These are phyloP conservation scores for Kalaharituber pfeilii DNA, from an alignment of 2,329 filamentous ascomycete species.

Conservation along the genomic window DNA sequence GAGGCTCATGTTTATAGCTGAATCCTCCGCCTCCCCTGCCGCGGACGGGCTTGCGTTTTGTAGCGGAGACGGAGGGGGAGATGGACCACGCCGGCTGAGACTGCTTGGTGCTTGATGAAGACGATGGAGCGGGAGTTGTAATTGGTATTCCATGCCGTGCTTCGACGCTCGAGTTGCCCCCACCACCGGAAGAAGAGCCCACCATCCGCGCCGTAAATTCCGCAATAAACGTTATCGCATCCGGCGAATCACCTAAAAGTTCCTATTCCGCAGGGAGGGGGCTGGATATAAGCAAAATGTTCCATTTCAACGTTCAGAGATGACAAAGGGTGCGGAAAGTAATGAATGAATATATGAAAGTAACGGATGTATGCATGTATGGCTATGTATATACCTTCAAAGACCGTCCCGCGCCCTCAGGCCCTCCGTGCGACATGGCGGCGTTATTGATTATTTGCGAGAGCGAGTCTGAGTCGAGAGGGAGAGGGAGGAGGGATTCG, in stretches of 20 bases:
- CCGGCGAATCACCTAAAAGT: conserved; percentile 69
- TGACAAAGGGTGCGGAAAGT: not conserved
- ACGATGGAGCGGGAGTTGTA: conserved; percentile 6
- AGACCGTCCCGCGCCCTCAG: conserved; percentile 56
- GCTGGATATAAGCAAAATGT: too few species aligned
- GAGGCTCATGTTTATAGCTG: conserved; percentile 28
- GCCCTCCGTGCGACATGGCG: conserved; percentile 49
- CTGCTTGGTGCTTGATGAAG: conserved; percentile 1
- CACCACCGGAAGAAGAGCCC: conserved; percentile 21
- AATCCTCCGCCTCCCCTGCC: conserved; percentile 13
- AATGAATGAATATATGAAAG: too few species aligned
- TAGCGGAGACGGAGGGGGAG: not conserved
- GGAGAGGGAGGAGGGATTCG: conserved; percentile 58
- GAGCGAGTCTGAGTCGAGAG: conserved; percentile 61
- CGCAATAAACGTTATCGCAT: conserved; percentile 53
- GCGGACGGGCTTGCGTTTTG: not conserved
- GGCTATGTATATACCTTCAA: conserved; percentile 36
- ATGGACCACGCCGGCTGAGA: not conserved
- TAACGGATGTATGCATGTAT: not conserved
- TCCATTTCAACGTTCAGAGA: too few species aligned
- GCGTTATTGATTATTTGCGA: conserved; percentile 73
- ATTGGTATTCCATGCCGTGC: too few species aligned
- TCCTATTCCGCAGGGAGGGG: conserved; percentile 30
- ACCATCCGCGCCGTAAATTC: conserved; percentile 50
- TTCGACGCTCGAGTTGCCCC: too few species aligned